These are phyloP conservation scores for Plasmodium fragile DNA, from an alignment of 169 alveolate genomes.

Conservation along the genomic window DNA sequence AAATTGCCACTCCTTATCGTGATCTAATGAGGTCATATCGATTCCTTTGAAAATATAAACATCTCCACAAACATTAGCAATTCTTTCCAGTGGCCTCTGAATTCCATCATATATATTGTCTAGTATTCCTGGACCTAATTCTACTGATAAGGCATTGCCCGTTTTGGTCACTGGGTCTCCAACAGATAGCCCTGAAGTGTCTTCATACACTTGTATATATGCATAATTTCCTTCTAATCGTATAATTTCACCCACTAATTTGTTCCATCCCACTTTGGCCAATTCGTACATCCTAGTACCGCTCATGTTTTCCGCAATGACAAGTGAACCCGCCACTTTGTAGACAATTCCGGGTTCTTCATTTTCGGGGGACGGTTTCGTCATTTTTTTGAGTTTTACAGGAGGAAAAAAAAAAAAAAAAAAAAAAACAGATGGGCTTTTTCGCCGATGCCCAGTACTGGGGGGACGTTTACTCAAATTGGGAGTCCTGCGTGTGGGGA, in stretches of 20 bases:
- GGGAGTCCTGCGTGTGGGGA: neutral
- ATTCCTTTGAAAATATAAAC: constrained; percentile 97
- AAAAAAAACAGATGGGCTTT: neutral
- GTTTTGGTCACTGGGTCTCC: constrained; percentile 99
- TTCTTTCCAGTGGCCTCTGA: constrained; percentile 96
- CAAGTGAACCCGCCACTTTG: constrained; percentile 86
- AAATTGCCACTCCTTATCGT: constrained; percentile 94
- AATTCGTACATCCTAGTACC: constrained; percentile 99
- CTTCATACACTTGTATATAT: constrained; percentile 98
- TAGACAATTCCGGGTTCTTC: constrained; percentile 74
- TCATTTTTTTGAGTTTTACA: constrained; percentile 33
- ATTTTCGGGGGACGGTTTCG: constrained; percentile 45
- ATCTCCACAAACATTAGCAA: constrained; percentile 91
- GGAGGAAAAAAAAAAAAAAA: no score
- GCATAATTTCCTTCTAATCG: constrained; percentile 98
- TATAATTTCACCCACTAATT: constrained; percentile 98
- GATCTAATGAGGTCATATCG: constrained; percentile 95
- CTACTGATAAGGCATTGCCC: constrained; percentile 97
- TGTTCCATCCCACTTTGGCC: constrained; percentile 97
- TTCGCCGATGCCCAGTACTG: neutral
- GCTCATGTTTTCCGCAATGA: constrained; percentile 98
- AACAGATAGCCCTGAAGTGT: constrained; percentile 97
- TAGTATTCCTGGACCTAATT: constrained; percentile 98
- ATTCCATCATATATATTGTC: constrained; percentile 98
- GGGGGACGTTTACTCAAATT: neutral